Conservation (phyloP, 2,329 filamentous ascomycete genomes). For the Uncinocarpus reesii region DNA sequence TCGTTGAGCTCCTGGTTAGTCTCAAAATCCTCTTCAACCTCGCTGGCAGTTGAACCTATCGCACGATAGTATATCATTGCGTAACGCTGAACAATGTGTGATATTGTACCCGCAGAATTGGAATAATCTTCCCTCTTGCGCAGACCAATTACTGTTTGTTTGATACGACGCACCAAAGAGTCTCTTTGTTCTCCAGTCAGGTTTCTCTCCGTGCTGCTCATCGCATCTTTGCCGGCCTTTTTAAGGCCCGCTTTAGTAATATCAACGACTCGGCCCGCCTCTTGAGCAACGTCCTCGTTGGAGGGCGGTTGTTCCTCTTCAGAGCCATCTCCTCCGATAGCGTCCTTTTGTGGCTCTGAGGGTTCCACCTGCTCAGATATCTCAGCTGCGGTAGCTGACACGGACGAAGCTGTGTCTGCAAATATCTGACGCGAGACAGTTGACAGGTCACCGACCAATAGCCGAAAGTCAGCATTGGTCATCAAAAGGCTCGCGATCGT, state of each 20-base stretch:
- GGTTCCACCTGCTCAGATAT: slow-evolving; percentile 65
- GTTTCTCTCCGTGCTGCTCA: slow-evolving; percentile 63
- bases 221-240: slow-evolving; percentile 46
- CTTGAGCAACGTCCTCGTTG: slow-evolving; percentile 51
- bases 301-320: slow-evolving; percentile 44
- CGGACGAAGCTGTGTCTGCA: slow-evolving; percentile 68
- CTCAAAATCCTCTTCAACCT: slow-evolving; percentile 59
- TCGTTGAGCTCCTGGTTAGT: slow-evolving; percentile 64
- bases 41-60: slow-evolving; percentile 54
- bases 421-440: slow-evolving; percentile 75
- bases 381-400: slow-evolving; percentile 65
- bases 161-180: slow-evolving; percentile 63
- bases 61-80: slow-evolving; percentile 66
- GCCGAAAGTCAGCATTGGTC: slow-evolving; percentile 80
- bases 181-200: slow-evolving; percentile 61
- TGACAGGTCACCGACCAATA: slow-evolving; percentile 71
- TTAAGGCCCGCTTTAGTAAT: slow-evolving; percentile 28
- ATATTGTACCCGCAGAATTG: slow-evolving; percentile 71
- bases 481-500: slow-evolving; percentile 77
- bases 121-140: slow-evolving; percentile 71
- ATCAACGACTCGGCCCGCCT: slow-evolving; percentile 45
- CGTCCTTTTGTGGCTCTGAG: slow-evolving; percentile 48
- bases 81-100: slow-evolving; percentile 66
- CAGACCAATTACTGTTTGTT: slow-evolving; percentile 63
- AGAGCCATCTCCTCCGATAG: slow-evolving; percentile 38